Conservation (phyloP, 306 rosid species). For the Acacia acuminata region DNA sequence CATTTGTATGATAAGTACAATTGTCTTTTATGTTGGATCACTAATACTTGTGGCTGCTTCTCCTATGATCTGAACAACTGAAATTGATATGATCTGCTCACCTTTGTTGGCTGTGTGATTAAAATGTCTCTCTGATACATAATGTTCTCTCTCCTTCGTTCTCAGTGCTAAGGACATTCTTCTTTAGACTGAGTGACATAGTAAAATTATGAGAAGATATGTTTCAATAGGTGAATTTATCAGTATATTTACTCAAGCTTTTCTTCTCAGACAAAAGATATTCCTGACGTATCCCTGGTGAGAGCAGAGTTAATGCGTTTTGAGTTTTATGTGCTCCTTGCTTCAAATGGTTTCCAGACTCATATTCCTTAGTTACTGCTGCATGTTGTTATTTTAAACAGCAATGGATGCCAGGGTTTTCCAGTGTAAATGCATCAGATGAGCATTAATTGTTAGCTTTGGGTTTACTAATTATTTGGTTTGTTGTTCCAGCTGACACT, state of each 20-base stretch:
- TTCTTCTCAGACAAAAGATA: background rate
- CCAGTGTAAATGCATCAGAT: background rate
- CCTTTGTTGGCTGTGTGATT: too few species aligned
- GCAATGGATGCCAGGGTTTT: background rate
- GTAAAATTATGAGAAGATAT: too few species aligned
- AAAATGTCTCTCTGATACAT: too few species aligned
- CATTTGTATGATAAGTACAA: too few species aligned
- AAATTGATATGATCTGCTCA: too few species aligned
- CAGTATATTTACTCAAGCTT: background rate
- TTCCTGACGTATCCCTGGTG: background rate
- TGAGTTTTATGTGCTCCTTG: background rate
- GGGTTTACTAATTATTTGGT: constrained; percentile 32
- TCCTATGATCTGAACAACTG: too few species aligned
- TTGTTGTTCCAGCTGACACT: constrained; percentile 73
- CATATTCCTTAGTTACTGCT: background rate
- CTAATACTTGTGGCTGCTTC: too few species aligned
- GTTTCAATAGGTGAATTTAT: background rate
- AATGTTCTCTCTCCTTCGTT: too few species aligned
- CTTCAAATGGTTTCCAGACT: background rate
- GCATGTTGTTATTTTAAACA: background rate
- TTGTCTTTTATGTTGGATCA: too few species aligned
- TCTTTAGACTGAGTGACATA: too few species aligned
- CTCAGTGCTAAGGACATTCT: too few species aligned
- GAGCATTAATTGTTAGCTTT: constrained; percentile 6
- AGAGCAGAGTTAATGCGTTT: background rate